phyloP scores from a whole-genome alignment of 352 stramenopile species.

The Globisporangium paroecandrum region DNA sequence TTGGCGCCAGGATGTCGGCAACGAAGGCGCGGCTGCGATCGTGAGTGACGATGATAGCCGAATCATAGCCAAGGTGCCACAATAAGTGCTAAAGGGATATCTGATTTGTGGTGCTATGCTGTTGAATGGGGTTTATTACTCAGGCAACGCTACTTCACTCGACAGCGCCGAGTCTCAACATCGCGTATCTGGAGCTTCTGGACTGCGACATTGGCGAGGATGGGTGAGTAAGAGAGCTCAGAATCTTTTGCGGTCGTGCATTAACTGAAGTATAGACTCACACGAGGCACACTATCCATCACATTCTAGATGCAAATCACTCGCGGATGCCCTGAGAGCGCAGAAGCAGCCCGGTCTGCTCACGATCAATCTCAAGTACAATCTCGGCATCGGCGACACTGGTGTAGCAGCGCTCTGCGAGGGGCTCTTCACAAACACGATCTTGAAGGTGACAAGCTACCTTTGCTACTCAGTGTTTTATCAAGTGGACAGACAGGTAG shows the following conservation, averaged over 20 bases:
- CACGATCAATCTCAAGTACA: constrained; percentile 77
- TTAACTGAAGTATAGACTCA: neutral
- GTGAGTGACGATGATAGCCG: constrained; percentile 29
- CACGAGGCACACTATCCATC: neutral
- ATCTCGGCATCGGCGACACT: constrained; percentile 51
- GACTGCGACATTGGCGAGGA: constrained; percentile 68
- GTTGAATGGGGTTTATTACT: neutral
- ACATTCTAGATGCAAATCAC: constrained; percentile 40
- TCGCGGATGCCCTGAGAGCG: constrained; percentile 43
- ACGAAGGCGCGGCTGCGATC: constrained; percentile 69
- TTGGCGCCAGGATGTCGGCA: constrained; percentile 75
- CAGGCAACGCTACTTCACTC: constrained; percentile 46
- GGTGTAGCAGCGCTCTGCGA: constrained; percentile 55
- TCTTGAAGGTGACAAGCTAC: constrained; percentile 45
- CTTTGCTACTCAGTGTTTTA: neutral
- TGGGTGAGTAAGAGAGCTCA: constrained; percentile 23
- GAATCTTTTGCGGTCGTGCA: neutral
- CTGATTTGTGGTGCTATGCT: neutral
- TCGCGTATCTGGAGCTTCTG: constrained; percentile 76
- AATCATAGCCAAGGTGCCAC: neutral
- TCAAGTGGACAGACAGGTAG: neutral
- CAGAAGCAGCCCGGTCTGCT: constrained; percentile 60
- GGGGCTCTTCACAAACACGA: constrained; percentile 62
- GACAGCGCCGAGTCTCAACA: constrained; percentile 45
- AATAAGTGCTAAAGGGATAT: neutral